Percentiles rank a stretch among this genome's conserved stretches.
These are phyloP conservation scores for Chlorella sp. DNA, from an alignment of 139 green algal species.

Conservation along the genomic window DNA sequence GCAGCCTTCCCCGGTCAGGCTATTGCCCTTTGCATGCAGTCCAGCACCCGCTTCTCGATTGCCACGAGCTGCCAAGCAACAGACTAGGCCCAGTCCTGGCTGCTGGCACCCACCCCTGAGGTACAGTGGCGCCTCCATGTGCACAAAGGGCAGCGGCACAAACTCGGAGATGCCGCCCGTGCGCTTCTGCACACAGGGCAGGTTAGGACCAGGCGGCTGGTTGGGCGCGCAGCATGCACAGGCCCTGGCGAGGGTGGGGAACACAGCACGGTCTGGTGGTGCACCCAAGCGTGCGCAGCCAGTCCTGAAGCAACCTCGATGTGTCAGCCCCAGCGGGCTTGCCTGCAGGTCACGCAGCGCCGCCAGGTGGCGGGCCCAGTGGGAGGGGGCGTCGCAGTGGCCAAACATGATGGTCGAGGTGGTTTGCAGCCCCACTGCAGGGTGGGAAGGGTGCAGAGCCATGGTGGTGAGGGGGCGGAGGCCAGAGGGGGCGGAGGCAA, in stretches of 20 bases:
- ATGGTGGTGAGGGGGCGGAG: background rate
- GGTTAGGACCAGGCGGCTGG: too few relatives aligned
- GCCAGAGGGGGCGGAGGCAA: too few relatives aligned
- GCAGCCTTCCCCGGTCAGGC: background rate
- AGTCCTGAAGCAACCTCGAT: too few relatives aligned
- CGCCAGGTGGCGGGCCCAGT: constrained; percentile 81
- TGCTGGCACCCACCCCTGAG: constrained; percentile 47
- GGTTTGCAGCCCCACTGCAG: constrained; percentile 72
- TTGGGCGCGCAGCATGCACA: too few relatives aligned
- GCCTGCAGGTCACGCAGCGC: constrained; percentile 65
- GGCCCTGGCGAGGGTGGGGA: too few relatives aligned
- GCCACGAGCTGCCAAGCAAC: background rate
- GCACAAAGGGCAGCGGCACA: constrained; percentile 94
- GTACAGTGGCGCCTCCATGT: constrained; percentile 91
- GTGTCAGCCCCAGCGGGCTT: background rate
- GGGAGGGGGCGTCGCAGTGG: constrained; percentile 63
- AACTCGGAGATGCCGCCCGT: constrained; percentile 87
- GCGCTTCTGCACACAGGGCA: constrained; percentile 1
- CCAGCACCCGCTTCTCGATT: background rate
- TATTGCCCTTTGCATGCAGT: background rate
- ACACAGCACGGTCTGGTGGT: too few relatives aligned
- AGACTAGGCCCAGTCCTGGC: background rate
- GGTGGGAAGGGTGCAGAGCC: background rate
- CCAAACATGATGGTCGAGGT: constrained; percentile 95
- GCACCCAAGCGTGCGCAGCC: too few relatives aligned